Base-by-base conservation (phyloP, 1,284 basidiomycete species). In the Rhodofomes roseus region DNA sequence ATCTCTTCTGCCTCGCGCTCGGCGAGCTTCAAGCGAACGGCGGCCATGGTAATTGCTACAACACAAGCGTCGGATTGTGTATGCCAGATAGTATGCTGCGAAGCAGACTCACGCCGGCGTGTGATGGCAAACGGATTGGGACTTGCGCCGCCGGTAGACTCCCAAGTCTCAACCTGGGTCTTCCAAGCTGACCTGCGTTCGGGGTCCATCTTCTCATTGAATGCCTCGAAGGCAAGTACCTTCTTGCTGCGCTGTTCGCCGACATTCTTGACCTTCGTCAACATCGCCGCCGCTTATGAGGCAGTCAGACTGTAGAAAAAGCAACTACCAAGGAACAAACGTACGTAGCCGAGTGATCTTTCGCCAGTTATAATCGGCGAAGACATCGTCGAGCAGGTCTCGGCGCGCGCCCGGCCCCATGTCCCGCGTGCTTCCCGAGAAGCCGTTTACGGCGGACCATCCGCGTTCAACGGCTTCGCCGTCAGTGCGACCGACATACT, bases 371-470 rank as follows among this genome's bases (percentile, higher is more conserved):
- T 46, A 44, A 18, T 46, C 41, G 4, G 43, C 55, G 34, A 46
- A 56, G 5, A 34, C 31, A 31, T 56, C 55, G 23, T 56, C 43
- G 6, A 56, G 44, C 4, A 50, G 16, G n/a, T 56, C 55, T 16
- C 27, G 41, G 14, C 54, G 58, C 2, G 58, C n/a, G n/a, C 58
- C 54, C n/a, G 58, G 52, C 6, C 58, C 58, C 54, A 59, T 59
- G n/a, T 59, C 58, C 39, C 46, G 41, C 3, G 54, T 59, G n/a
- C 44, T 48, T 3, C 41, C 16, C 4, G 41, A 54, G 34, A 46
- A 44, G 9, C 23, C 40, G 29, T 59, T 59, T 7, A 46, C 44
- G 16, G 29, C 20, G 25, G 58, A 40, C 58, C 58, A 59, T 11
- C 36, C 43, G 2, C 34, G 23, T 11, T 34, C 31, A 34, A 34